Conservation (phyloP, 129 eudicot species). For the Kitagawia praeruptora region DNA sequence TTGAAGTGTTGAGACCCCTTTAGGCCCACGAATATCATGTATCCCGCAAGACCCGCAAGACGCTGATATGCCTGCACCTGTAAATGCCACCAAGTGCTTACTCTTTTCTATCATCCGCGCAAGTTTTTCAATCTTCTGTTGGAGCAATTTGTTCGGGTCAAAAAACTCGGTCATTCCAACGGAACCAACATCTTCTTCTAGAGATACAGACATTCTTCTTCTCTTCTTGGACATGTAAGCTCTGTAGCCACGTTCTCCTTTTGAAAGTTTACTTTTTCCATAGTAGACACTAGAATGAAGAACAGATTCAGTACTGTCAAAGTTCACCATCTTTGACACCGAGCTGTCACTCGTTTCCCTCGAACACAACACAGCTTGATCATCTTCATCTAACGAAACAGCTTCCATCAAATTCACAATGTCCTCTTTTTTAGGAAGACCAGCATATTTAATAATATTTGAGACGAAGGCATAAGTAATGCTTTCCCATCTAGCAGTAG, state of each 20-base stretch:
- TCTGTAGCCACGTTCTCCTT: too few relatives aligned
- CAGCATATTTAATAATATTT: constrained; percentile 16
- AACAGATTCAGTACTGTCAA: too few relatives aligned
- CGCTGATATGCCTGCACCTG: constrained; percentile 99
- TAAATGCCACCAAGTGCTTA: constrained; percentile 91
- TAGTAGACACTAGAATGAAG: too few relatives aligned
- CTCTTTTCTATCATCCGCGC: constrained; percentile 59
- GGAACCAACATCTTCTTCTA: constrained; percentile 54
- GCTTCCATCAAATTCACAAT: too few relatives aligned
- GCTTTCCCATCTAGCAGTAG: too few relatives aligned
- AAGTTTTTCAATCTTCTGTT: constrained; percentile 39
- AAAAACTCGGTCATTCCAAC: constrained; percentile 57
- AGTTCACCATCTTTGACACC: too few relatives aligned
- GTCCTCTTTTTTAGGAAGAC: background rate
- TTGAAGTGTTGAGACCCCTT: constrained; percentile 97
- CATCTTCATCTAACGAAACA: too few relatives aligned
- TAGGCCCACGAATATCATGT: constrained; percentile 98
- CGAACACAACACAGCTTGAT: too few relatives aligned
- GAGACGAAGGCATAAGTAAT: constrained; percentile 18
- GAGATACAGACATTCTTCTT: too few relatives aligned
- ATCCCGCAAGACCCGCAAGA: constrained; percentile 95
- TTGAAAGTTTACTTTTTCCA: too few relatives aligned
- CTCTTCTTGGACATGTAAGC: too few relatives aligned
- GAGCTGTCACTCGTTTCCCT: too few relatives aligned
- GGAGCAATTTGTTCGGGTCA: constrained; percentile 34